Evolutionary conservation across 163 green algal species (phyloP), one percentile per base, ranked within the genome.

Genomic region (Volvox carteri): DNA sequence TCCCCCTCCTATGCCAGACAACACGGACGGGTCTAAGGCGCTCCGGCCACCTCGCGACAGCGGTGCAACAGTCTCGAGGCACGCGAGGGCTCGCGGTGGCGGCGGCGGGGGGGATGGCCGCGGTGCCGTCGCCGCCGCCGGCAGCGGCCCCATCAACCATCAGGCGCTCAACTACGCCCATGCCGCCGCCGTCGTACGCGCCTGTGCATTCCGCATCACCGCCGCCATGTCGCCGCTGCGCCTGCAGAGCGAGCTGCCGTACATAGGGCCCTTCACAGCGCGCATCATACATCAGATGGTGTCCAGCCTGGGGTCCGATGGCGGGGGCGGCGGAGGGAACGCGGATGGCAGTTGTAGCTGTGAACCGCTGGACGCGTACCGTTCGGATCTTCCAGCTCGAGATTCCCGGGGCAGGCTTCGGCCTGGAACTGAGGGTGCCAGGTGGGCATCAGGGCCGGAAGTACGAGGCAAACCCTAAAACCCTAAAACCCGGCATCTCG

Each of bases 171-270:
- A 78, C 25, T 93, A 91, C 30, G 78, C 87, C 28, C 90, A 89
- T 37, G 90, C 85, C 21, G 90, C 90, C 33, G 90, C 90, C 23
- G 78, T 86, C 21, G 88, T 93, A 12, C 87, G 90, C 1, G 90
- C 56, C 60, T 87, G 78, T 68, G 39, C 72, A 50, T 93, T 93
- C 60, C 77, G 50, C 19, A 48, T 93, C 35, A 84, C 67, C 16
- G 65, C 68, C 9, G 83, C 67, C 35, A 54, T 87, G 50, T 33
- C 48, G 9, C 44, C 67, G 25, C 44, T 54, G 62, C 62, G 56
- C 6, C 83, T 93, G 68, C 83, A 93, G 87, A 44, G 76, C 33
- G 37, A 86, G 83, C 87, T 92, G 68, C 87, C 90, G n/a, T 91
- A 85, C 78, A 74, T 89, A 19, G 90, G 87, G n/a, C 44, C 67